Base-by-base conservation (phyloP, 371 early-diverging fungal genomes). In the Capniomyces stellatus region DNA sequence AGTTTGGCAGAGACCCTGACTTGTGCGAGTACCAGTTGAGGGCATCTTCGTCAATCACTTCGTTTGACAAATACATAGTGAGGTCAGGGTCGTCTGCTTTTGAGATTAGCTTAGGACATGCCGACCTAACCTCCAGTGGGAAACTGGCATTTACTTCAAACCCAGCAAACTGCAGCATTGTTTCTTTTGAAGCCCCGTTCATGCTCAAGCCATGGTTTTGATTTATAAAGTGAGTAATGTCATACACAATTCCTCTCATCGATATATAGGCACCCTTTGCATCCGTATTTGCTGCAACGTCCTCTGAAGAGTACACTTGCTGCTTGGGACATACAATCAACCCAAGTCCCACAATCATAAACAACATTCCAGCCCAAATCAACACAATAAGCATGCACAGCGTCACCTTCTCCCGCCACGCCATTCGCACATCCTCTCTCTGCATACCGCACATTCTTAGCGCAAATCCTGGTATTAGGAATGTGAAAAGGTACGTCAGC, bases 371-470 rank as follows among this genome's bases (percentile, higher is more conserved):
- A 4, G 72, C 75, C 56, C 84, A 88, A 65, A 89, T 64, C 39
- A 89, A 66, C 27, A 84, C 65, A 50, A 96, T 90, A 49, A 96
- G 60, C 55, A 87, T 66, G 67, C 90, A 92, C 13, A 96, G 74
- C 0, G 92, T 81, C 10, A 94, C 76, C 66, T 96, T 92, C 66
- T 95, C 96, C 41, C 93, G 81, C 96, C 96, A 95, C 1, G 95
- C 95, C 69, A 89, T 76, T 19, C 83, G 82, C n/a, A 87, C 75
- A 59, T 95, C 92, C 30, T 73, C 71, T 13, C 79, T 77, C 54
- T 79, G 77, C 84, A 89, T 87, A 56, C 87, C 87, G 56, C 83
- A 84, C 57, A 64, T 62, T 12, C 54, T 64, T 28, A 65, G 58
- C 6, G 42, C 3, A 31, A 41, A 41, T 24, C 29, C 22, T 2